Base-by-base conservation (phyloP, 2,329 filamentous ascomycete genomes). In the Botrytis paeoniae region DNA sequence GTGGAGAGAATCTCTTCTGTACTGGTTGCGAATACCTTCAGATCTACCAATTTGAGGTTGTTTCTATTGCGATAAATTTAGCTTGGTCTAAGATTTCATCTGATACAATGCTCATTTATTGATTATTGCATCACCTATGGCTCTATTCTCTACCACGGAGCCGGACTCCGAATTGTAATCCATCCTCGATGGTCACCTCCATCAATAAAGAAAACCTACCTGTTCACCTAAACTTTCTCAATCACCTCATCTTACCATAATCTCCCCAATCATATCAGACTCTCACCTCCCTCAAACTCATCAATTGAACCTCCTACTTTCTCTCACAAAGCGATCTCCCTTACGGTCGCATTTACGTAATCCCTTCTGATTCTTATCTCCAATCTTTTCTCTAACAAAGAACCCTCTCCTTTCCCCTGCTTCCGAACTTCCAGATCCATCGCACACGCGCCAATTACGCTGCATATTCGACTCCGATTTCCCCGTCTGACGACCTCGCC, bases 111-210 rank as follows among this genome's bases (percentile, higher is more conserved):
- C 6, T 10, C 2, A 16, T 29, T 25, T 3, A 57, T 32, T 10
- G 7, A 9, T 10, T 14, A n/a, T 25, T 0, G 2, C 12, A n/a
- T 32, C 10, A 12, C 0, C 12, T 22, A 5, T 18, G 7, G 4
- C 8, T 8, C 20, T 0, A 22, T 25, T 18, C 18, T 1, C 41
- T 18, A 9, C 18, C 48, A 25, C 65, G 3, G 3, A 41, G 18
- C 1, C 18, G 4, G n/a, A 32, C 37, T 9, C 48, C 6, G 25
- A 41, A 14, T 6, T 3, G 1, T 4, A 22, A 12, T 37, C 20
- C 3, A 25, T 22, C 20, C 16, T 16, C 10, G 0, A 25, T 25
- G 1, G 4, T 5, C 5, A 57, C 10, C 35, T 16, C 12, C 7
- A 22, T 25, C 18, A 41, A 57, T 32, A 32, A 59, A 59, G 37